Base-by-base conservation (phyloP, 306 rosid species). In the Pueraria montana region DNA sequence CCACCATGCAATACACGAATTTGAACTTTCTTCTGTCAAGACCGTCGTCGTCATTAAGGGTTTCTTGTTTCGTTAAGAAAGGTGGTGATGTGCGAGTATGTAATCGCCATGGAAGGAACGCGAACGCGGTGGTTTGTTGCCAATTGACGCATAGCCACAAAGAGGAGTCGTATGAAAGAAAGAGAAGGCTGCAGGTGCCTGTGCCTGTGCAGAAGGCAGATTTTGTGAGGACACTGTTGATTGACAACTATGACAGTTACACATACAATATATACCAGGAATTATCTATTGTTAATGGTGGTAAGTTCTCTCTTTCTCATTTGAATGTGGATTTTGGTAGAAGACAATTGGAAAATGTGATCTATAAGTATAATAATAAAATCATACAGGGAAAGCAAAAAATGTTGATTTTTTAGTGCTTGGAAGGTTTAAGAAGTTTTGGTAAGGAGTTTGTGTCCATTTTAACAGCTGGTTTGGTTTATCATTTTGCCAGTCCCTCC, bases 251-350 rank as follows among this genome's bases (percentile, higher is more conserved):
- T 81, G 99, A 96, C 69, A 96, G 99, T 77, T 96, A 96, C 89
- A 96, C 99, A 4, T 96, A 96, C 87, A 96, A 96, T 85, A 90
- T 96, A 83, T 96, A 90, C 89, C 99, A 96, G 93, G 97, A 92
- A 80, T 85, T 96, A 66, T 94, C 98, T 76, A 58, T 92, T 78
- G 81, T 96, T 85, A 96, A 96, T 83, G 98, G 99, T 10, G 81
- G 99, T 96, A 88, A 61, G 96, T 65, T 61, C 46, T 48, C 65
- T 75, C 59, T 83, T 0, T 17, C 14, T 27, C 64, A 42, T 23
- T 11, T 79, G 8, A 80, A 64, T 48, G 40, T n/a, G n/a, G n/a
- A n/a, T n/a, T n/a, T n/a, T n/a, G n/a, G n/a, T n/a, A n/a, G n/a
- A n/a, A n/a, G n/a, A n/a, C 34, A 30, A 30, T 30, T 30, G 34